Conservation (phyloP, 2,329 filamentous ascomycete genomes). For the Aaosphaeria pasadenensis region DNA sequence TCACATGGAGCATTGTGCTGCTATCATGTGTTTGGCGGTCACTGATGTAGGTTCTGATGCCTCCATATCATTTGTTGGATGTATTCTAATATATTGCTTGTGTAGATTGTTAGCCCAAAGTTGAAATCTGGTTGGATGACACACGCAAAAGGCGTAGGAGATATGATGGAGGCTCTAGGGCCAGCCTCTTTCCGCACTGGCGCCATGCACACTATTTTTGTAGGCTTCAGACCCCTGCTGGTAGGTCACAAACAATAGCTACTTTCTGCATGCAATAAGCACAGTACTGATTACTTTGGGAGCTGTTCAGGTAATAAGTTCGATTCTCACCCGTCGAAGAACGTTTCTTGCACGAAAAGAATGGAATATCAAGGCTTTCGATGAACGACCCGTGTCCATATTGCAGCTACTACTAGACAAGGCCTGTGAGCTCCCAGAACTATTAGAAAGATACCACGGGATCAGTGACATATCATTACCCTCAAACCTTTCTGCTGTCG, state of each 20-base stretch:
- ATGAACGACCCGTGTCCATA: conserved; percentile 1
- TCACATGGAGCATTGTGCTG: conserved; percentile 1
- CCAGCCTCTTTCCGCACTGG: conserved; percentile 4
- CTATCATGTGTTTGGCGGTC: conserved; percentile 7
- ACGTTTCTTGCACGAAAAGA: conserved; percentile 5
- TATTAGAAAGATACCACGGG: conserved; percentile 3
- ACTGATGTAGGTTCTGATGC: conserved; percentile 2
- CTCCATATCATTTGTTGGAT: background rate
- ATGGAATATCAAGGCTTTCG: conserved; percentile 3
- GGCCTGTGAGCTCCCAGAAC: conserved; percentile 1
- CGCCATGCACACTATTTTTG: conserved; percentile 2
- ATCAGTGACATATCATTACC: background rate
- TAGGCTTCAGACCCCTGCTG: conserved; percentile 6
- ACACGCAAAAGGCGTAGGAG: conserved; percentile 5
- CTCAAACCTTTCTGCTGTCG: conserved; percentile 1
- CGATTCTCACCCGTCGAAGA: background rate
- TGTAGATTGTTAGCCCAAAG: conserved; percentile 3
- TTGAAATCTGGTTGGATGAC: conserved; percentile 4
- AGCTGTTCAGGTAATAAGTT: conserved; percentile 2
- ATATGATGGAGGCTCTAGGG: conserved; percentile 3
- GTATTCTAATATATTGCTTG: background rate
- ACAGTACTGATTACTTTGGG: conserved; percentile 1
- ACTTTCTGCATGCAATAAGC: background rate
- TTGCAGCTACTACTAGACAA: conserved; percentile 5
- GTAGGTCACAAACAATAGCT: background rate